A percentile compares a stretch with the other conserved stretches of the same genome.
These are phyloP conservation scores for Astrocystis sublimbata DNA, from an alignment of 495 filamentous ascomycete species.

Conservation along the genomic window DNA sequence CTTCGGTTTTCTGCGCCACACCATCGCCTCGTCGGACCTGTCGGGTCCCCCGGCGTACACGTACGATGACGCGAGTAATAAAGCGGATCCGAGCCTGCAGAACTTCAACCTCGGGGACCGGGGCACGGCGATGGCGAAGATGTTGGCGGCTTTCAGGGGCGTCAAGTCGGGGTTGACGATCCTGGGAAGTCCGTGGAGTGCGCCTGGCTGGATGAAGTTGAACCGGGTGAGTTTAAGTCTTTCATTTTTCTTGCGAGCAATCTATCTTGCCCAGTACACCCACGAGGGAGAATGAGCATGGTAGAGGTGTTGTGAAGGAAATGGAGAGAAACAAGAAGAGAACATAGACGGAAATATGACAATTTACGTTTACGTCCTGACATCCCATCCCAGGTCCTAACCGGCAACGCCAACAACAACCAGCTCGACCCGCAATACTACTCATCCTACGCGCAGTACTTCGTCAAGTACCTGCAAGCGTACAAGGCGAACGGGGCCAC, in stretches of 20 bases:
- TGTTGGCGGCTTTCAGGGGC: slow-evolving; percentile 44
- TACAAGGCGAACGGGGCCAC: slow-evolving; percentile 43
- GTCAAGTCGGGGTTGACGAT: slow-evolving; percentile 41
- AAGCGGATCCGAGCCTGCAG: slow-evolving; percentile 41
- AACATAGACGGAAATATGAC: neutral
- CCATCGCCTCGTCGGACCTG: slow-evolving; percentile 56
- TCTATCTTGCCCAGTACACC: too few relatives aligned
- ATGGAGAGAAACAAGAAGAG: neutral
- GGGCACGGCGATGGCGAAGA: slow-evolving; percentile 54
- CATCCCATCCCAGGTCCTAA: slow-evolving; percentile 30
- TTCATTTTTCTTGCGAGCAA: too few relatives aligned
- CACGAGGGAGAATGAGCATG: neutral
- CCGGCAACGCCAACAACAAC: slow-evolving; percentile 51
- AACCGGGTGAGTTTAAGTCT: slow-evolving; percentile 42
- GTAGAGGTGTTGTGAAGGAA: neutral
- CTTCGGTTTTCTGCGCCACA: slow-evolving; percentile 55
- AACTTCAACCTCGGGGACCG: slow-evolving; percentile 51
- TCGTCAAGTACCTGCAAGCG: slow-evolving; percentile 58
- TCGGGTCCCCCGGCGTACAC: slow-evolving; percentile 52
- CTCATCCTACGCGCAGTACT: slow-evolving; percentile 53
- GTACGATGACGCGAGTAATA: slow-evolving; percentile 51
- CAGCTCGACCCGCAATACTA: slow-evolving; percentile 53
- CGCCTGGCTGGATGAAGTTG: slow-evolving; percentile 61
- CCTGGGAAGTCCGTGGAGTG: slow-evolving; percentile 55
- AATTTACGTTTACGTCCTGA: neutral